Conservation (phyloP, 352 stramenopile genomes). For the Pythium phragmitis region DNA sequence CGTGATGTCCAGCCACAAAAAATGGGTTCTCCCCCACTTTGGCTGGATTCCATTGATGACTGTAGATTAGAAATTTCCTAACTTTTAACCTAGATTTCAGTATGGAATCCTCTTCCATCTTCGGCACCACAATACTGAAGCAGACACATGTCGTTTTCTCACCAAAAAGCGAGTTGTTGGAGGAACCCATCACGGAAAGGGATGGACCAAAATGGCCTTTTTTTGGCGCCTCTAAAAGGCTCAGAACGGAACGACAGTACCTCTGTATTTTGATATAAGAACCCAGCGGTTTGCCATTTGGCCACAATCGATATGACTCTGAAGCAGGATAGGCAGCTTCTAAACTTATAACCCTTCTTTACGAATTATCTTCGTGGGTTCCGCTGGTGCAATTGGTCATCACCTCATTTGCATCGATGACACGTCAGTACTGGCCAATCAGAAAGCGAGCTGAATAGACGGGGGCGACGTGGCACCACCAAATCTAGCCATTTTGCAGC, state of each 20-base stretch:
- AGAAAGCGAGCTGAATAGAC: constrained; percentile 8
- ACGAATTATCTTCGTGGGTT: background rate
- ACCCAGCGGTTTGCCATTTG: background rate
- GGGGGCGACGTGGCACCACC: constrained; percentile 31
- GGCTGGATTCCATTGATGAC: no score
- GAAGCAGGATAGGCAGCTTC: background rate
- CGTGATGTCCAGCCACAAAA: background rate
- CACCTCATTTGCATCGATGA: constrained; percentile 19
- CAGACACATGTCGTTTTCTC: background rate
- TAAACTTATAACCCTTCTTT: background rate
- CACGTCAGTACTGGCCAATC: constrained; percentile 29
- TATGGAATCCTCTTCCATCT: no score
- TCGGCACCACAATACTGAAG: no score
- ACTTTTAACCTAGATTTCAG: no score
- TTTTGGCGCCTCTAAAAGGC: background rate
- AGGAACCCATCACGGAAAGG: background rate
- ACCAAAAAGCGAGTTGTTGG: background rate
- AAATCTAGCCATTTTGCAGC: background rate
- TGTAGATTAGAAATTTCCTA: no score
- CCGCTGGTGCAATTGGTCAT: constrained; percentile 1
- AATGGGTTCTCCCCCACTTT: background rate
- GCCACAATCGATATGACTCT: background rate
- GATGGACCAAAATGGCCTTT: background rate
- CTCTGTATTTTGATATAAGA: constrained; percentile 3
- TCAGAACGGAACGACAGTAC: constrained; percentile 20